Base-by-base conservation (phyloP, 2,329 filamentous ascomycete genomes). In the Curvularia eragrostidis region DNA sequence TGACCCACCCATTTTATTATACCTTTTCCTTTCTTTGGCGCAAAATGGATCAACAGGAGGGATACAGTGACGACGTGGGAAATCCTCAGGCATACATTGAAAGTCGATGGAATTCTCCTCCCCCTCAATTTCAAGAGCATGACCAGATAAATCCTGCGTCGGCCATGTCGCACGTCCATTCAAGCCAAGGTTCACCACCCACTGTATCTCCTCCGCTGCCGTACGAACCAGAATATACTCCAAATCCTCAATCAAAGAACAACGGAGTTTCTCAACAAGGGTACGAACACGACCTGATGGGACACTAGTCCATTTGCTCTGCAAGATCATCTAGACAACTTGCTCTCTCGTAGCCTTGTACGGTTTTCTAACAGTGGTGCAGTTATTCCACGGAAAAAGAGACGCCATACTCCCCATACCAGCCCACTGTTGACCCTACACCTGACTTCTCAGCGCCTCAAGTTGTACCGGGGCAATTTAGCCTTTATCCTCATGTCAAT, bases 361-460 rank as follows among this genome's bases (percentile, higher is more conserved):
- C n/a, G 13, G 15, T 49, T 1, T 10, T 56, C 64, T 67, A 41
- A 66, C 42, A 5, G n/a, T 52, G 2, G 5, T 15, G 30, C 24
- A 69, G 67, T 26, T 58, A 65, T 19, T 66, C 65, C 1, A 68
- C 61, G 1, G 65, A 67, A 39, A 70, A 69, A 43, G 62, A 69
- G 47, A 59, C 61, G 12, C 65, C 64, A 9, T 64, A 64, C 44
- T 44, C 56, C 9, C 59, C 59, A 44, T 21, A 56, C 36, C 49
- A 54, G 18, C 26, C 56, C 1, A 18, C 55, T 4, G 55, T 50
- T 18, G 19, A 36, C 43, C 56, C 63, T 2, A 68, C 67, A 5
- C 66, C 65, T 3, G 68, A 69, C 34, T 70, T 65, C 28, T 69
- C 67, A 8, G 64, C 61, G 21, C 68, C 64, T 19, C 56, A 70